Base-by-base conservation (phyloP, 2,329 filamentous ascomycete genomes). In the Alternaria sp. region DNA sequence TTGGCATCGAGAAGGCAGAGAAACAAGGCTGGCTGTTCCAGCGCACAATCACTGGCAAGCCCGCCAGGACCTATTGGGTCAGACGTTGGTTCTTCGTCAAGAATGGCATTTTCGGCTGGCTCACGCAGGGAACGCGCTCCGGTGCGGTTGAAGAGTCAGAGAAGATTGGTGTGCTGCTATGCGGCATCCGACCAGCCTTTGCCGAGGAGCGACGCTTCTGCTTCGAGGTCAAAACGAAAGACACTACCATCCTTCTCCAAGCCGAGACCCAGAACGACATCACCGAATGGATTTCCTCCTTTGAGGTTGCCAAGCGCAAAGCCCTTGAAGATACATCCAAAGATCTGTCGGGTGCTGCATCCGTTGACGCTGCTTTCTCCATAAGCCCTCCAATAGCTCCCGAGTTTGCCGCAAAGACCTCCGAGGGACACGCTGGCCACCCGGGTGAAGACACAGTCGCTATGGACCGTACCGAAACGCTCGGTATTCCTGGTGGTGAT, bases 191-290 rank as follows among this genome's bases (percentile, higher is more conserved):
- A 71, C 93, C 94, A 18, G 93, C 94, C 0, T 91, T 96, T 52
- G 89, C 92, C 67, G 95, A 99, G 79, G 95, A 99, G 73, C 88
- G 95, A 39, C 88, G 95, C 16, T 99, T 98, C 79, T 98, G 95
- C 76, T 97, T 99, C 72, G 95, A 99, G 79, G 91, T 99, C 72
- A 99, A 98, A 83, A 99, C 95, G 3, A 99, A 97, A 79, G 96
- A 92, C 72, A 91, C 91, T 64, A 95, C 90, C 51, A 89, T 97
- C 64, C 82, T 97, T 60, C 84, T 99, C 3, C 95, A 99, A 80
- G 92, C 94, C 5, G 95, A 99, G 76, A 97, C 93, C 0, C 95
- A 99, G 76, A 84, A 83, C 51, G 92, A 98, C 75, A 86, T 99
- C n/a, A 93, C 91, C 59, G 92, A 96, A 71, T 99, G 95, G 95